Conservation (phyloP, 345 rosid genomes). For the Salix purpurea region DNA sequence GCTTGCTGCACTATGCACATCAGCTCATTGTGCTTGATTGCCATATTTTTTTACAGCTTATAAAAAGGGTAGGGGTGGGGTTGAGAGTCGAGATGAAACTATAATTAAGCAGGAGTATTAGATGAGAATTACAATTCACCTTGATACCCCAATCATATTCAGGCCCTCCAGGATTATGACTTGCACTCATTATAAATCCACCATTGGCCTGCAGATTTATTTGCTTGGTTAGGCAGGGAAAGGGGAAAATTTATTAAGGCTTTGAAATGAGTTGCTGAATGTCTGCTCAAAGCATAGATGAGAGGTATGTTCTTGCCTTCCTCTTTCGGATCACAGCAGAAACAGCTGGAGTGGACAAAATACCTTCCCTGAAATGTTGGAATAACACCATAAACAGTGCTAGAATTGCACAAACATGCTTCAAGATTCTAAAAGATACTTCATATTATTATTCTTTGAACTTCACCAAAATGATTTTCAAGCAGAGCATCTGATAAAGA, state of each 20-base stretch:
- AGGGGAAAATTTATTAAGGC: not conserved
- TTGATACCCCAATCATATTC: constrained; percentile 97
- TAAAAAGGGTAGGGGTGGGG: not conserved
- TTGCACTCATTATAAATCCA: constrained; percentile 96
- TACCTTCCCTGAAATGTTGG: constrained; percentile 60
- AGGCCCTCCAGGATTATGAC: constrained; percentile 95
- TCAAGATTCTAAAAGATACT: not conserved
- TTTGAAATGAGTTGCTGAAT: not conserved
- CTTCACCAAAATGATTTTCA: not conserved
- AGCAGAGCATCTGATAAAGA: not conserved
- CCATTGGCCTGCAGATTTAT: constrained; percentile 64
- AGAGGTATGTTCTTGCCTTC: constrained; percentile 42
- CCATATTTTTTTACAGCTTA: not conserved
- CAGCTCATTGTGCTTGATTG: not conserved
- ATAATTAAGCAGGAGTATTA: not conserved
- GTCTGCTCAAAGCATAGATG: constrained; percentile 1
- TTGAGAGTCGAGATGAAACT: not conserved
- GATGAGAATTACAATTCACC: constrained; percentile 40
- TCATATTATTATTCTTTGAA: not conserved
- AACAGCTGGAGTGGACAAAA: constrained; percentile 86
- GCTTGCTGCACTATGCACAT: not conserved
- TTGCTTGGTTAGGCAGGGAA: not conserved
- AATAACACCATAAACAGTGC: constrained; percentile 10
- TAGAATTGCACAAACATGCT: not conserved
- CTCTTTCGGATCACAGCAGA: constrained; percentile 83